phyloP scores from a whole-genome alignment of 352 stramenopile genomes.

The Blastocystis sp. region DNA sequence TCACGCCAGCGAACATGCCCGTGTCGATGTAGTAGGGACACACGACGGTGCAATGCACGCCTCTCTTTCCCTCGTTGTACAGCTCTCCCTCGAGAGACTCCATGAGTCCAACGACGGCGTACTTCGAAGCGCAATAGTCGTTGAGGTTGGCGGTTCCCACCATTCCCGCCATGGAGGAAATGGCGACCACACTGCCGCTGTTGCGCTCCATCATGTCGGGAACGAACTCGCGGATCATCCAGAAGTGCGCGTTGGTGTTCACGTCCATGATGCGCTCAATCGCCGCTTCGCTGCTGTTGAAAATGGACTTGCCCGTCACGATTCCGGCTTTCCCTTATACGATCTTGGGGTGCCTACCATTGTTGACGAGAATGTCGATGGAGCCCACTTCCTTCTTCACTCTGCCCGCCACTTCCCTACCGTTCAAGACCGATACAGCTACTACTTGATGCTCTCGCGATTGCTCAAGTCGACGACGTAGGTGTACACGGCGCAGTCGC shows the following conservation, averaged over 20 bases:
- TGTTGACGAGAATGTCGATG: conserved; percentile 75
- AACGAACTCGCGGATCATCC: conserved; percentile 74
- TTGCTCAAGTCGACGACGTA: conserved; percentile 70
- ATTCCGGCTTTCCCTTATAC: conserved; percentile 71
- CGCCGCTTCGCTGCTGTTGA: conserved; percentile 70
- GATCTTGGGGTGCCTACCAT: conserved; percentile 43
- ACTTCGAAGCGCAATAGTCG: conserved; percentile 75
- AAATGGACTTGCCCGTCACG: conserved; percentile 72
- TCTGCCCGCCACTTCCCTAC: conserved; percentile 56
- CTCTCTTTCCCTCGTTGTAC: conserved; percentile 70
- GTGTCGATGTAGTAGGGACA: conserved; percentile 72
- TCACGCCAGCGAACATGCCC: conserved; percentile 71
- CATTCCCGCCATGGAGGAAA: conserved; percentile 72
- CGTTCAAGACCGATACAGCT: conserved; percentile 33
- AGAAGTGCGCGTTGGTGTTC: conserved; percentile 73
- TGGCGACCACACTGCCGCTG: conserved; percentile 72
- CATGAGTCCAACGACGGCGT: conserved; percentile 74
- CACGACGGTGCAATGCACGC: conserved; percentile 9
- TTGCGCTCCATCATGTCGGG: conserved; percentile 73
- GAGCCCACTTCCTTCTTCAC: conserved; percentile 66
- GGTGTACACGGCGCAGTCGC: conserved; percentile 3
- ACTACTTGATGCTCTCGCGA: conserved; percentile 69
- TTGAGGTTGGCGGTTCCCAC: conserved; percentile 72
- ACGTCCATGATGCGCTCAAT: conserved; percentile 73
- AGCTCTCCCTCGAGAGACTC: conserved; percentile 74